A percentile compares a stretch with the other conserved stretches of the same genome.
Conservation (phyloP, 192 early-diverging fungal species). For the Fimicolochytrium jonesii region DNA sequence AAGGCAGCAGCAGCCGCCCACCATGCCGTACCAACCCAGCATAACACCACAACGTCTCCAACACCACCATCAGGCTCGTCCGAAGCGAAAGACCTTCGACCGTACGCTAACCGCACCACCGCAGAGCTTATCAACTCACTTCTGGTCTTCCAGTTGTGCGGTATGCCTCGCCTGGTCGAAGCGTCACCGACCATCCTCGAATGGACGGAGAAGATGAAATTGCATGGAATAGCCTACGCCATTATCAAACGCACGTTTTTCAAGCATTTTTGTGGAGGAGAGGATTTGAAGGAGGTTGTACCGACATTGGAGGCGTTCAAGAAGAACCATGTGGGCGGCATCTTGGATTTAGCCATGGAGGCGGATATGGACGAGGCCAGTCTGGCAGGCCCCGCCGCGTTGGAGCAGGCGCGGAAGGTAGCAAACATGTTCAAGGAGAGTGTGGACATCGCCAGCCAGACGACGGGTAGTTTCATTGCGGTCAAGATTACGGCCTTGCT, state of each 20-base stretch:
- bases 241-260: slow-evolving; percentile 85
- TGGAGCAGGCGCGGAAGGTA: slow-evolving; percentile 53
- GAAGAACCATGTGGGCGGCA: slow-evolving; percentile 65
- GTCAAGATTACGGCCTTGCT: slow-evolving; percentile 84
- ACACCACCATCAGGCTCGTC: too few relatives aligned
- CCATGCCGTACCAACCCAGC: too few relatives aligned
- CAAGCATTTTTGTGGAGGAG: slow-evolving; percentile 86
- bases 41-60: too few relatives aligned
- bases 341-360: slow-evolving; percentile 84
- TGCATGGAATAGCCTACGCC: slow-evolving; percentile 54
- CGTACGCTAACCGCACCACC: slow-evolving; percentile 53
- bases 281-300: slow-evolving; percentile 78
- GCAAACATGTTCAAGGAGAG: slow-evolving; percentile 65
- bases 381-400: slow-evolving; percentile 22
- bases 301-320: slow-evolving; percentile 70
- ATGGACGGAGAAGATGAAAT: slow-evolving; percentile 44
- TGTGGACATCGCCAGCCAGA: slow-evolving; percentile 64
- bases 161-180: slow-evolving; percentile 57
- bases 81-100: too few relatives aligned
- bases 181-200: slow-evolving; percentile 53
- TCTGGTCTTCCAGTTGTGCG: slow-evolving; percentile 70
- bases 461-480: slow-evolving; percentile 74
- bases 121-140: slow-evolving; percentile 58
- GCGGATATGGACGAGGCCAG: slow-evolving; percentile 38
- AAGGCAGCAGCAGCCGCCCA: too few relatives aligned